Evolutionary conservation across 495 filamentous ascomycete genomes (phyloP), one percentile per base, ranked within the genome.

Genomic region (Xylaria telfairii): DNA sequence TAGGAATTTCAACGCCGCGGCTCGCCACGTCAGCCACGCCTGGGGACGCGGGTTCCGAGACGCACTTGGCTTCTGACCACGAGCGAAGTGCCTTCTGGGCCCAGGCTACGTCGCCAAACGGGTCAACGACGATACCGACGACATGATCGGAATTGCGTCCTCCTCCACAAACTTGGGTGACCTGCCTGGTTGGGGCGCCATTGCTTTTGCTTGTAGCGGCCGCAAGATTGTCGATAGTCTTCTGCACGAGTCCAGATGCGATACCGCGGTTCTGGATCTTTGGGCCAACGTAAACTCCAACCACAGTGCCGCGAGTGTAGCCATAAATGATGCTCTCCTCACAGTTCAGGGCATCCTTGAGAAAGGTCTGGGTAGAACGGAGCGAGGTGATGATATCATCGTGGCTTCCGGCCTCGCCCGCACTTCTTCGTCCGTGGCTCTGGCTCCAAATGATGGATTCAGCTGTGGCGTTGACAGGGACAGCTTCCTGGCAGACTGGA

Each of bases 291-390:
- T 54, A 54, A 26, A 54, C 12, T 54, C 49, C 49, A n/a, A 54
- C 49, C 26, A 54, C 12, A n/a, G n/a, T n/a, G 49, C 49, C 49
- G 12, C 49, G 49, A 9, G 49, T 54, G 49, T 54, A 54, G 49
- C 49, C 49, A n/a, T 54, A 54, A n/a, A 54, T 54, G 49, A 54
- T n/a, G n/a, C n/a, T 54, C 49, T 54, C 49, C n/a, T 54, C 49
- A n/a, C 49, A 54, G 49, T 54, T 54, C 12, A 54, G 4, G 21
- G 49, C 12, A 28, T 54, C 12, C n/a, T 54, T n/a, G n/a, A 54
- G 49, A 54, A 19, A 54, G 21, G 49, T n/a, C 49, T 54, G 49
- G n/a, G 49, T 54, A 54, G 12, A 19, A n/a, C 49, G 12, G 12
- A 54, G 49, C 49, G 49, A 54, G 24, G 49, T 26, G 49, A 54